A percentile compares a stretch with the other conserved stretches of the same genome.
These are phyloP conservation scores for Somion occarium DNA, from an alignment of 1,284 basidiomycete genomes.

Conservation along the genomic window DNA sequence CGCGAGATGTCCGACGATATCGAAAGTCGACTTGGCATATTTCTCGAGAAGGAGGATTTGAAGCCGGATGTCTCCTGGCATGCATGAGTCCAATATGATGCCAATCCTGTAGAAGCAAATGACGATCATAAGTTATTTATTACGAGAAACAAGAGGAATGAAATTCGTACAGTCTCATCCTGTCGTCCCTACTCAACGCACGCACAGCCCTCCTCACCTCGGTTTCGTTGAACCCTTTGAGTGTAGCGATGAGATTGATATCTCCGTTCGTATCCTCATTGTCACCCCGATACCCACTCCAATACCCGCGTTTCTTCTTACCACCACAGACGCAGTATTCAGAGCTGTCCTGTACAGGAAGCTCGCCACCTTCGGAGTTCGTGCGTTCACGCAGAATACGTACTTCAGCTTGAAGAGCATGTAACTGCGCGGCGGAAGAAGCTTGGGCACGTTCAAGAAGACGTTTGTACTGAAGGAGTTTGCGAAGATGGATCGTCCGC, in stretches of 20 bases:
- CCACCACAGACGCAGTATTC: constrained; percentile 58
- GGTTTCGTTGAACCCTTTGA: constrained; percentile 62
- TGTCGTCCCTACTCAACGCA: constrained; percentile 56
- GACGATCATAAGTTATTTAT: constrained; percentile 4
- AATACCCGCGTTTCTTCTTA: constrained; percentile 52
- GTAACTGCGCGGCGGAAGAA: constrained; percentile 69
- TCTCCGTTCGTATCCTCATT: constrained; percentile 33
- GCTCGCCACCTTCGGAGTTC: constrained; percentile 8
- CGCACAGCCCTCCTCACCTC: constrained; percentile 63
- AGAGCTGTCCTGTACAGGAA: constrained; percentile 24
- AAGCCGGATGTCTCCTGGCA: constrained; percentile 73
- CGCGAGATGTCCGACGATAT: constrained; percentile 72
- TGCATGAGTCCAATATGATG: constrained; percentile 52
- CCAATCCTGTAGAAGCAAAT: constrained; percentile 26
- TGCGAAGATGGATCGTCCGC: constrained; percentile 54
- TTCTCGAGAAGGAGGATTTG: constrained; percentile 80
- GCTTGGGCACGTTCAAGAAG: constrained; percentile 73
- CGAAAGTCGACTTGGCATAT: constrained; percentile 76
- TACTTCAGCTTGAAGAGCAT: constrained; percentile 74
- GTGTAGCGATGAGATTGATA: constrained; percentile 38
- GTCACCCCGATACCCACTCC: constrained; percentile 55
- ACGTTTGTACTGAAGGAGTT: constrained; percentile 68
- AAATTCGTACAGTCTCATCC: constrained; percentile 64
- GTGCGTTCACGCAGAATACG: constrained; percentile 38
- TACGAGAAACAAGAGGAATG: constrained; percentile 7